These are phyloP conservation scores for Vicia faba DNA, from an alignment of 306 rosid species.

Conservation along the genomic window DNA sequence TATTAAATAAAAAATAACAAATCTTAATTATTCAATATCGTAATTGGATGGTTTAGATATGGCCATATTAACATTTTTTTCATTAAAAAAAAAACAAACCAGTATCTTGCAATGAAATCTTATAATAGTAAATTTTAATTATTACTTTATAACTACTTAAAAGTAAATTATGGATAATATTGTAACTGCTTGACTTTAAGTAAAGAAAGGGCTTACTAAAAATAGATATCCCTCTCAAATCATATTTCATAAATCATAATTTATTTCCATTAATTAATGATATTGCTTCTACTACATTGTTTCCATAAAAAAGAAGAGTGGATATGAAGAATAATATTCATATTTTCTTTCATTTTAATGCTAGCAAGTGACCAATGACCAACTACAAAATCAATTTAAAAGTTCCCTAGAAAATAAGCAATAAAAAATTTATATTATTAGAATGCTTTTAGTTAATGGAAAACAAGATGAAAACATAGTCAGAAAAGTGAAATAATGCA, in stretches of 20 bases:
- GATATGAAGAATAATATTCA: background rate
- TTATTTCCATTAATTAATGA: background rate
- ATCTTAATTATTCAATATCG: too few species aligned
- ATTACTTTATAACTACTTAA: background rate
- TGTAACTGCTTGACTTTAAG: constrained; percentile 7
- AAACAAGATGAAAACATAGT: constrained; percentile 34
- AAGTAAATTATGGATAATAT: constrained; percentile 1
- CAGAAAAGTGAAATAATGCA: constrained; percentile 21
- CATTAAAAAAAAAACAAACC: background rate
- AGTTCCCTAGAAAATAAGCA: constrained; percentile 7
- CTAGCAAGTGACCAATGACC: constrained; percentile 19
- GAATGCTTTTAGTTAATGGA: background rate
- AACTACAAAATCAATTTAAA: constrained; percentile 24
- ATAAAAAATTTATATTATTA: background rate
- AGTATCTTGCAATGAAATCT: constrained; percentile 8
- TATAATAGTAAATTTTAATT: constrained; percentile 1
- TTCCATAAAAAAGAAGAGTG: constrained; percentile 7
- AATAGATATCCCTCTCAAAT: background rate
- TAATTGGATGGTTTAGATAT: too few species aligned
- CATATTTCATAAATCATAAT: constrained; percentile 13
- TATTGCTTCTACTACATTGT: constrained; percentile 24
- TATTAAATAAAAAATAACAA: too few species aligned
- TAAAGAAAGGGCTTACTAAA: background rate
- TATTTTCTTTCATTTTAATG: constrained; percentile 24
- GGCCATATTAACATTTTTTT: too few species aligned